Percentiles rank a stretch among this genome's conserved stretches.
These are phyloP conservation scores for Penicillium digitatum DNA, from an alignment of 2,329 filamentous ascomycete genomes.

Conservation along the genomic window DNA sequence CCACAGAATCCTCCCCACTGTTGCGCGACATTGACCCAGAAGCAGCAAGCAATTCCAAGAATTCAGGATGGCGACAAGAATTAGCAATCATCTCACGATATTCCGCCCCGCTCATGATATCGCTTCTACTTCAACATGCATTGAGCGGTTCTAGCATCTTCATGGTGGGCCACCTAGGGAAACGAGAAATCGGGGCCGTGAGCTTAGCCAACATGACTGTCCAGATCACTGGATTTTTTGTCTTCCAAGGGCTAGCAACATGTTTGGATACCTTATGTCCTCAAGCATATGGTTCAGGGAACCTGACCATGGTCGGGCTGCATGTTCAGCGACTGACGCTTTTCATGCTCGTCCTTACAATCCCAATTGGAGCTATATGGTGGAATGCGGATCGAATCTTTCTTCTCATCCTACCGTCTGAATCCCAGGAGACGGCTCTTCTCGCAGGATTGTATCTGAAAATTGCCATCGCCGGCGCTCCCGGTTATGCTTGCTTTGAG, in stretches of 20 bases:
- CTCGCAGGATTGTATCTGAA: constrained; percentile 68
- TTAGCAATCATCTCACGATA: constrained; percentile 69
- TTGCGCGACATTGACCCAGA: constrained; percentile 3
- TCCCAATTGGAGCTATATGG: constrained; percentile 69
- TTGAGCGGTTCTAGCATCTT: constrained; percentile 73
- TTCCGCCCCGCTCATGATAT: constrained; percentile 63
- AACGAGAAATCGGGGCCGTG: constrained; percentile 60
- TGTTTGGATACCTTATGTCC: constrained; percentile 84
- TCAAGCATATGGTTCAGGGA: constrained; percentile 84
- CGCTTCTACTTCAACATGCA: constrained; percentile 72
- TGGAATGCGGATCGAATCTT: constrained; percentile 61
- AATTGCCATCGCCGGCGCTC: constrained; percentile 63
- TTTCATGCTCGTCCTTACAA: constrained; percentile 65
- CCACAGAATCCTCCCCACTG: constrained; percentile 6
- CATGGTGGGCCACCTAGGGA: constrained; percentile 68
- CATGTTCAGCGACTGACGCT: constrained; percentile 73
- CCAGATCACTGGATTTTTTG: constrained; percentile 68
- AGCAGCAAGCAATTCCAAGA: background rate
- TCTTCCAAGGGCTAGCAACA: constrained; percentile 77
- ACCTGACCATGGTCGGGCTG: constrained; percentile 76
- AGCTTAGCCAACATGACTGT: constrained; percentile 68
- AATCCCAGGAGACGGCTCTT: constrained; percentile 55
- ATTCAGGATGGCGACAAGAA: constrained; percentile 46
- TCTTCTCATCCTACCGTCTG: constrained; percentile 61
- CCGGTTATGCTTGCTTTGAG: constrained; percentile 70